phyloP scores from a whole-genome alignment of 2,329 filamentous ascomycete species.

The Shiraia sp. region DNA sequence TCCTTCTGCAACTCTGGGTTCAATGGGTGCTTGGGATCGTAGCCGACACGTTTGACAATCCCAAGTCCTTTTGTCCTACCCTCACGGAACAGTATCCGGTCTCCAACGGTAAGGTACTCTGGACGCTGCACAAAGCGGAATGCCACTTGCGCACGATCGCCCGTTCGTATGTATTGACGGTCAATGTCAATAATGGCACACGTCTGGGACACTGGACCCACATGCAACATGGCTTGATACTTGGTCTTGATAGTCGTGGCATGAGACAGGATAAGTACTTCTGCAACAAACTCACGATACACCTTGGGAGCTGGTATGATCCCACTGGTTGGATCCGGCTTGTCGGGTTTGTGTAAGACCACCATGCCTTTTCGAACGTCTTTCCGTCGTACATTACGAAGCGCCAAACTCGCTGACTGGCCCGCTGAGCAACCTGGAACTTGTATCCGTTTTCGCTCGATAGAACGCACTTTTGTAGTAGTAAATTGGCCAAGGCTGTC shows the following conservation, averaged over 20 bases:
- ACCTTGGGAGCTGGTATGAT: slow-evolving; percentile 53
- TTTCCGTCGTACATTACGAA: slow-evolving; percentile 84
- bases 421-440: slow-evolving; percentile 88
- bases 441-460: slow-evolving; percentile 89
- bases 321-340: slow-evolving; percentile 52
- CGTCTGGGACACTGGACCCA: slow-evolving; percentile 92
- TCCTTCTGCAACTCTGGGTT: slow-evolving; percentile 34
- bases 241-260: slow-evolving; percentile 96
- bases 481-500: slow-evolving; percentile 90
- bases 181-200: slow-evolving; percentile 98
- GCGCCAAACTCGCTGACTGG: slow-evolving; percentile 87
- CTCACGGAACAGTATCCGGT: slow-evolving; percentile 89
- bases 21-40: slow-evolving; percentile 66
- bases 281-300: slow-evolving; percentile 58
- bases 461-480: slow-evolving; percentile 83
- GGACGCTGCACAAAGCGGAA: slow-evolving; percentile 94
- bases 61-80: slow-evolving; percentile 93
- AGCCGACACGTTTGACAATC: slow-evolving; percentile 89
- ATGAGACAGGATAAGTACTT: slow-evolving; percentile 93
- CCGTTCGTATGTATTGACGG: slow-evolving; percentile 90
- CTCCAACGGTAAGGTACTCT: slow-evolving; percentile 87
- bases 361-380: slow-evolving; percentile 99
- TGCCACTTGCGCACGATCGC: slow-evolving; percentile 89
- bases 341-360: slow-evolving; percentile 81
- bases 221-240: slow-evolving; percentile 98